These are phyloP conservation scores for Erysimum cheiri DNA, from an alignment of 441 rosid species.

Conservation along the genomic window DNA sequence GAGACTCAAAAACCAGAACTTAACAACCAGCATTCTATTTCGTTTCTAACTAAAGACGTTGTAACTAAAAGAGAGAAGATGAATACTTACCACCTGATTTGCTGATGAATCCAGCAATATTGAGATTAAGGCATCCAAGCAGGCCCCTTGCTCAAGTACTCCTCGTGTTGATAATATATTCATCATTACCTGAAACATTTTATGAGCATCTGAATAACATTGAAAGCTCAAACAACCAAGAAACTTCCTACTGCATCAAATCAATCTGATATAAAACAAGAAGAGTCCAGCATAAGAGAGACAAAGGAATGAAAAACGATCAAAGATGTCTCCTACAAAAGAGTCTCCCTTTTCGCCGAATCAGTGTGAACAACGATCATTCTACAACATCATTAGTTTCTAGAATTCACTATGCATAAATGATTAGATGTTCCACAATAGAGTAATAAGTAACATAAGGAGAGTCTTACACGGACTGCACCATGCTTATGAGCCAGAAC, in stretches of 20 bases:
- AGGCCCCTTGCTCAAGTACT: constrained; percentile 83
- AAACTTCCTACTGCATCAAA: constrained; percentile 6
- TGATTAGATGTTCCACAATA: constrained; percentile 6
- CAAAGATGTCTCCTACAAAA: constrained; percentile 3
- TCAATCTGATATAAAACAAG: not conserved
- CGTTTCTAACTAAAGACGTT: not conserved
- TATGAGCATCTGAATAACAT: constrained; percentile 9
- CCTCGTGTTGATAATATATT: constrained; percentile 78
- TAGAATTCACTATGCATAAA: constrained; percentile 14
- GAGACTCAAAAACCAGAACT: not conserved
- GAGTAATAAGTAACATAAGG: constrained; percentile 7
- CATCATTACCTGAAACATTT: constrained; percentile 73
- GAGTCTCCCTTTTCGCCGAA: not conserved
- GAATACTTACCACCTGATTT: constrained; percentile 78
- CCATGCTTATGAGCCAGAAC: constrained; percentile 74
- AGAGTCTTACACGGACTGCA: constrained; percentile 66
- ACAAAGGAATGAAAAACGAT: not conserved
- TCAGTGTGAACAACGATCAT: not conserved
- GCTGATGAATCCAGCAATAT: constrained; percentile 87
- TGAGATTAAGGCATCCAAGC: constrained; percentile 88
- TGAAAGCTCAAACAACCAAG: not conserved
- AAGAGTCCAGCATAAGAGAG: not conserved
- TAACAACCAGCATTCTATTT: constrained; percentile 4
- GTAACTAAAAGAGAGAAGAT: constrained; percentile 2
- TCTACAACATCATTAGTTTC: constrained; percentile 10